Percentiles rank a stretch among this genome's conserved stretches.
Evolutionary conservation across 169 alveolate species (phyloP).

Genomic region (Babesia sp.): DNA sequence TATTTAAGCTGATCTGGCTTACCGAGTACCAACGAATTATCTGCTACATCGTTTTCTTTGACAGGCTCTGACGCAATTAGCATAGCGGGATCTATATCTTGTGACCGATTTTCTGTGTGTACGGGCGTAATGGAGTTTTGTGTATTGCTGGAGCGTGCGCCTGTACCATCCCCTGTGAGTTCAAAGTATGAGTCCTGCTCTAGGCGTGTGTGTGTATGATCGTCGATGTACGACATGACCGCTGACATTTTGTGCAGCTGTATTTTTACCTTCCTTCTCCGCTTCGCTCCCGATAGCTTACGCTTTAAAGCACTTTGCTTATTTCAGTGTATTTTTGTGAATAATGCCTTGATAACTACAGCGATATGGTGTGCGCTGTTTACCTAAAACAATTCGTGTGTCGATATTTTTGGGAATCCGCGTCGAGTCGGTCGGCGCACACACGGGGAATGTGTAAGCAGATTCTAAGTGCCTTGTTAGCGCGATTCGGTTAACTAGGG

Average conservation of each 20-base stretch:
- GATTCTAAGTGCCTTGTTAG: slow-evolving; percentile 10
- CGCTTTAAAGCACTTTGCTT: not conserved
- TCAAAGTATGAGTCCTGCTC: slow-evolving; percentile 16
- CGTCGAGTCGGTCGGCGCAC: slow-evolving; percentile 3
- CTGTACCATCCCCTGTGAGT: not conserved
- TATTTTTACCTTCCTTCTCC: not conserved
- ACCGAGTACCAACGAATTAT: not conserved
- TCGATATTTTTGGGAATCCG: not conserved
- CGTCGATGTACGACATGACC: not conserved
- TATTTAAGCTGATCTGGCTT: not conserved
- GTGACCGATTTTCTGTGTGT: slow-evolving; percentile 9
- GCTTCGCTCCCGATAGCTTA: not conserved
- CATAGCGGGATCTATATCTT: not conserved
- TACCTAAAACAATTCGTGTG: not conserved
- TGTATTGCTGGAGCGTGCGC: not conserved
- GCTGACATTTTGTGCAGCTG: slow-evolving; percentile 20
- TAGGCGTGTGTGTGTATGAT: slow-evolving; percentile 10
- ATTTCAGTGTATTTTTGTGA: not conserved
- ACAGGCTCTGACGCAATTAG: not conserved
- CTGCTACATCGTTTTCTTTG: not conserved
- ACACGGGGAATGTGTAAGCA: slow-evolving; percentile 28
- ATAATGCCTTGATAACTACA: not conserved
- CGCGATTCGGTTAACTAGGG: not conserved
- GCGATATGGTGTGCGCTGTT: not conserved
- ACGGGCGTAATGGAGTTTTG: slow-evolving; percentile 6